Conservation (phyloP, 2,329 filamentous ascomycete genomes). For the Xylariaceae sp. region DNA sequence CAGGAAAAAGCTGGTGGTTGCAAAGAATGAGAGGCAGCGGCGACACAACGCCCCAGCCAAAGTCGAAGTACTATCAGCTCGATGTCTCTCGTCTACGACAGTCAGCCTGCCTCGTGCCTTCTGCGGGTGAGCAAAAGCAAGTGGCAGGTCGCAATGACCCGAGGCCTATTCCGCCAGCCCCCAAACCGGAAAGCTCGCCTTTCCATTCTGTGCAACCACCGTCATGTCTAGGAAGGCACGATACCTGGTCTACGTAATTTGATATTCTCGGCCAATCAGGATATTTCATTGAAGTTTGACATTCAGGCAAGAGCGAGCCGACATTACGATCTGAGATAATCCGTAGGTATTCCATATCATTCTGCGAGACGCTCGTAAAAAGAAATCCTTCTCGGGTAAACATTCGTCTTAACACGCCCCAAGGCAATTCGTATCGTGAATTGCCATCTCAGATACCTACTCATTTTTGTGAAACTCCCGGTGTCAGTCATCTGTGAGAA, state of each 20-base stretch:
- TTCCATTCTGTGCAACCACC: neutral
- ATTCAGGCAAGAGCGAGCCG: neutral
- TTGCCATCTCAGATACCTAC: too few relatives aligned
- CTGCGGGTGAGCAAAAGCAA: neutral
- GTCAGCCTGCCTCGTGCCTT: too few relatives aligned
- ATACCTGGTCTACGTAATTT: neutral
- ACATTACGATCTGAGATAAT: neutral
- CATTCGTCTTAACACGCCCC: too few relatives aligned
- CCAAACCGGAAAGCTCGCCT: neutral
- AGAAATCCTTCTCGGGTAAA: neutral
- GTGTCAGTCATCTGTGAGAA: too few relatives aligned
- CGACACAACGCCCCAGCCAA: neutral
- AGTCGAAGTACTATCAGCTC: too few relatives aligned
- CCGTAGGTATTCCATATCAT: neutral
- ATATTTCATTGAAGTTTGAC: neutral
- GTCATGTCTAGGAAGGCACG: too few relatives aligned
- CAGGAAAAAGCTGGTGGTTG: neutral
- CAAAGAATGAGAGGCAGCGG: neutral
- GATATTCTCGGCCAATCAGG: neutral
- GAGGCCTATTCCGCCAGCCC: neutral
- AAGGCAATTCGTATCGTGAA: too few relatives aligned
- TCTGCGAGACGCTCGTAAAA: neutral
- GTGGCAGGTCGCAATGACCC: neutral
- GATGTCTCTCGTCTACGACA: too few relatives aligned
- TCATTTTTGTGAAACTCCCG: too few relatives aligned